Evolutionary conservation across 1,284 basidiomycete species (phyloP), one percentile per base, ranked within the genome.

Genomic region (Afroboletus lepidellus): DNA sequence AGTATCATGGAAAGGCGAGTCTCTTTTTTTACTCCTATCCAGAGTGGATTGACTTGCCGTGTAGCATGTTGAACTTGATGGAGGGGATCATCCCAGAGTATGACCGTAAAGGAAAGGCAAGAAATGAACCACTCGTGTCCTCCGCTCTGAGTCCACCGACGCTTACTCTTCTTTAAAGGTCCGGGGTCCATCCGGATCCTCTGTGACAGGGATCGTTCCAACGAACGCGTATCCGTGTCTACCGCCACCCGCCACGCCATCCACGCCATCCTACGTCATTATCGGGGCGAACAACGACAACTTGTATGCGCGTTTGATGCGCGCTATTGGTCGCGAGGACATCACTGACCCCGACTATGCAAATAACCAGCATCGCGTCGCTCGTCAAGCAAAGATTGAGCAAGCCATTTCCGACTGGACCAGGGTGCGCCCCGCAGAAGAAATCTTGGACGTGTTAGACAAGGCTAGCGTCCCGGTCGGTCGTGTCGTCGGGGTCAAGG

Each of bases 41-140:
- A 20, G 30, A 25, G 1, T 18, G 32, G 8, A 25, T 27, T 32
- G 27, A 58, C 18, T 44, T 41, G 3, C 43, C 39, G 18, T 16
- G 13, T 32, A 62, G 85, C 60, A 86, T 87, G 84, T 69, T 87
- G 8, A 87, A 86, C 61, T 66, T 86, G 33, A 87, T 86, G 85
- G 85, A 87, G 62, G 85, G 85, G 3, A 80, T 87, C 55, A 79
- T 87, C 43, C 85, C 85, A n/a, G 85, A 85, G 65, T 86, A 84
- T 54, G 83, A 85, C 60, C 81, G 85, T 50, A 86, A 83, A 61
- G 78, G 78, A 54, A 84, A 83, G 69, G 81, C 80, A 58, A 12
- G 44, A 12, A 6, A 11, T 44, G 36, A 6, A 20, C 8, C 18
- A 6, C 18, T 24, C 18, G 21, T n/a, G 5, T 34, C 21, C 11